Base-by-base conservation (phyloP, 148 eudicot genomes). In the Rhododendron kiyosumense region DNA sequence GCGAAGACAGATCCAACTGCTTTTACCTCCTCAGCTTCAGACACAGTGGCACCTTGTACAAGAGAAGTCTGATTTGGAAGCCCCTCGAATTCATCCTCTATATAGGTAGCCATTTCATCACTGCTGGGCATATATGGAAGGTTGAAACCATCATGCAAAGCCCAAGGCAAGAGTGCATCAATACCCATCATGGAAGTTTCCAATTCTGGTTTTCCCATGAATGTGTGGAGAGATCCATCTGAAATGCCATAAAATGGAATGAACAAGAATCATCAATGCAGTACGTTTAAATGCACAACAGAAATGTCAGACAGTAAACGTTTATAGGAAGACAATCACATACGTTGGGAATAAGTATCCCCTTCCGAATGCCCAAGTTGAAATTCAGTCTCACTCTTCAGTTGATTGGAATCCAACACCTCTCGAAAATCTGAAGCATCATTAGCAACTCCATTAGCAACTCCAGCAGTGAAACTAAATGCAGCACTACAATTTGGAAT, bases 11-110 rank as follows among this genome's bases (percentile, higher is more conserved):
- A 26, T 45, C 67, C 34, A 85, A 81, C 85, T 61, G 67, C 73
- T 49, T 84, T 89, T 81, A 69, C 88, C 45, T 83, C 89, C 61
- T 86, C 85, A 86, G 85, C 59, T 30, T 83, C 90, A 32, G 84
- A 83, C 32, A 71, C 36, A 36, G 52, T 57, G 13, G 76, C 75
- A 48, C 71, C 65, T 63, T 86, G 86, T 51, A 26, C 52, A 78
- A 82, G 86, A 22, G 86, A 73, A 88, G 54, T 78, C 32, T 85
- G 81, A 83, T 84, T 45, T 81, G 69, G 88, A 84, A 85, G 90
- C 82, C 84, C 86, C 80, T 79, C 86, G 43, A 26, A 65, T 86
- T 84, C 88, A 83, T 73, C 81, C 57, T 84, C 89, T 71, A 52
- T 49, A 30, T 76, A 17, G 67, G 32, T 81, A 84, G 75, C 51